These are phyloP conservation scores for Crucihimalaya himalaica DNA, from an alignment of 345 rosid genomes.

Conservation along the genomic window DNA sequence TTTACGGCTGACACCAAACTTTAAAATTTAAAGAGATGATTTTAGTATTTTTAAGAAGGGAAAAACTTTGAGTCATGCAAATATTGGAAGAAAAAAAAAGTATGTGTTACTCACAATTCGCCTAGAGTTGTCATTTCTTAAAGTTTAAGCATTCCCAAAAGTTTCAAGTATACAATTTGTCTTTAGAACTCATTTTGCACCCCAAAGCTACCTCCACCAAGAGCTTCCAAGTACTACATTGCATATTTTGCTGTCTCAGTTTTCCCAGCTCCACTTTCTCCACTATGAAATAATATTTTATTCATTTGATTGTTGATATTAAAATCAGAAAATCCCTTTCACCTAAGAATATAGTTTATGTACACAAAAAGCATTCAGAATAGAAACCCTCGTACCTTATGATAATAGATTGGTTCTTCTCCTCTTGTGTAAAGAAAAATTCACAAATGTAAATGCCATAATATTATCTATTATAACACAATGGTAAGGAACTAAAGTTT, in stretches of 20 bases:
- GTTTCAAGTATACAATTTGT: conserved; percentile 79
- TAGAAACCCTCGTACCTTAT: conserved; percentile 58
- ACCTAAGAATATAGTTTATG: not conserved
- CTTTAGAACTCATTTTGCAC: conserved; percentile 64
- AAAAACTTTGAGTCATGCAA: not conserved
- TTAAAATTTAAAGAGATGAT: not conserved
- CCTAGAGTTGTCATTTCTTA: conserved; percentile 84
- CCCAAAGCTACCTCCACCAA: conserved; percentile 72
- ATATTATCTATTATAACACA: not conserved
- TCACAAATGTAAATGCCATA: conserved; percentile 1
- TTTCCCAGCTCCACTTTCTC: conserved; percentile 98
- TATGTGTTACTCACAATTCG: conserved; percentile 57
- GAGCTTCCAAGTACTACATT: conserved; percentile 83
- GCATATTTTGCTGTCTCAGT: conserved; percentile 92
- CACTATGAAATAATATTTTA: conserved; percentile 51
- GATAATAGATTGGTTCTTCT: conserved; percentile 78
- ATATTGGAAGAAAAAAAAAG: not conserved
- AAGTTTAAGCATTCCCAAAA: conserved; percentile 96
- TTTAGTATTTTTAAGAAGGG: not conserved
- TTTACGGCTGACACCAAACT: conserved; percentile 6
- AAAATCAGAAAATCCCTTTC: not conserved
- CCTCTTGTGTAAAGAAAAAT: conserved; percentile 51
- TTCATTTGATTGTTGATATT: not conserved
- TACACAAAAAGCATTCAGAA: not conserved
- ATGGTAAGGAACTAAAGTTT: not conserved